A percentile compares a stretch with the other conserved stretches of the same genome.
These are phyloP conservation scores for Malassezia sympodialis DNA, from an alignment of 1,284 basidiomycete species.

Conservation along the genomic window DNA sequence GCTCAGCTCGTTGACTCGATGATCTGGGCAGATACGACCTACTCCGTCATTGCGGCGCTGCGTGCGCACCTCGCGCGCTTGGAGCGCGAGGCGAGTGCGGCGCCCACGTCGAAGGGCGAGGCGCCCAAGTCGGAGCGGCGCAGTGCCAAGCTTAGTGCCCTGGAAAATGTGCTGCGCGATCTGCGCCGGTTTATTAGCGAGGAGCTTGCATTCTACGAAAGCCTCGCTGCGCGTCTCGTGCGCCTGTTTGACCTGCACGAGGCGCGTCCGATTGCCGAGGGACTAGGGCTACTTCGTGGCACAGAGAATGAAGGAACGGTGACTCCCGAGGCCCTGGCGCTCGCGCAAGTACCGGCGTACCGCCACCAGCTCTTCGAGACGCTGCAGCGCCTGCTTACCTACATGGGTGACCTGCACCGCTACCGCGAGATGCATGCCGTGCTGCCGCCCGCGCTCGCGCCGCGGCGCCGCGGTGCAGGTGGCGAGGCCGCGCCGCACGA, in stretches of 20 bases:
- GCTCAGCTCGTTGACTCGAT: constrained; percentile 29
- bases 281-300: constrained; percentile 20
- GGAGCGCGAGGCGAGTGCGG: constrained; percentile 22
- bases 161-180: constrained; percentile 20
- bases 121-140: constrained; percentile 10
- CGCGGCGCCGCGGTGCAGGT: neutral
- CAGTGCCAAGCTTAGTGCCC: constrained; percentile 23
- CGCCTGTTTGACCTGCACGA: constrained; percentile 35
- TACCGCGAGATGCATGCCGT: constrained; percentile 71
- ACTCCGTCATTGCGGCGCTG: constrained; percentile 31
- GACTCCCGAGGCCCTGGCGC: neutral
- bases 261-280: constrained; percentile 23
- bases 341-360: neutral
- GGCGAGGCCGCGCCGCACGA: constrained; percentile 17
- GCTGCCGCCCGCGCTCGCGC: constrained; percentile 1
- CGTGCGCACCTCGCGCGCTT: constrained; percentile 25
- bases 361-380: constrained; percentile 8
- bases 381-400: constrained; percentile 59
- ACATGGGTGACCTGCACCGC: constrained; percentile 81
- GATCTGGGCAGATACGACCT: constrained; percentile 43
- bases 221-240: constrained; percentile 30
- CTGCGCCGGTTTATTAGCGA: constrained; percentile 32
- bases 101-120: constrained; percentile 15
- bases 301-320: neutral
- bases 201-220: constrained; percentile 39